Conservation (phyloP, 1,139 yeast species). For the Casaregolazyma suthepensis region DNA sequence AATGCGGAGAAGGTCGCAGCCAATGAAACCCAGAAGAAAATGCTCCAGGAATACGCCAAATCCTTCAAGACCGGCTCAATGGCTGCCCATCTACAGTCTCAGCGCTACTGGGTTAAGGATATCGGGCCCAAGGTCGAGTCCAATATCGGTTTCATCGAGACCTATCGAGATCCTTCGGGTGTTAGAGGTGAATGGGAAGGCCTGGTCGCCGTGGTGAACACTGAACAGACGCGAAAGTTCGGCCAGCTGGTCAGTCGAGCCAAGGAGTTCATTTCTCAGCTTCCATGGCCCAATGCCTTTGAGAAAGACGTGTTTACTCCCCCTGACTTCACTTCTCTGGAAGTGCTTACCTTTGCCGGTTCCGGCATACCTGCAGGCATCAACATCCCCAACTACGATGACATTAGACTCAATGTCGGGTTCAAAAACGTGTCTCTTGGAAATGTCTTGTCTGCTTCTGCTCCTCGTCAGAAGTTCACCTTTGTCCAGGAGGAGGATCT, state of each 20-base stretch:
- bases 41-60: slow-evolving; percentile 60
- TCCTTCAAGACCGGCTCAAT: slow-evolving; percentile 78
- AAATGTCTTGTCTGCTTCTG: slow-evolving; percentile 71
- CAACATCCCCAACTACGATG: slow-evolving; percentile 88
- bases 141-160: slow-evolving; percentile 84
- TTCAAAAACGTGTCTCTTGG: slow-evolving; percentile 88
- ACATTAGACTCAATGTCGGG: slow-evolving; percentile 73
- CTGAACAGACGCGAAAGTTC: slow-evolving; percentile 77
- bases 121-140: slow-evolving; percentile 78
- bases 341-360: slow-evolving; percentile 83
- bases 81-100: slow-evolving; percentile 80
- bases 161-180: slow-evolving; percentile 88
- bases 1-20: slow-evolving; percentile 61
- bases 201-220: slow-evolving; percentile 84
- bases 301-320: slow-evolving; percentile 86
- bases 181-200: slow-evolving; percentile 95
- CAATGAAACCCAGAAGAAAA: slow-evolving; percentile 60
- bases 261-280: slow-evolving; percentile 50
- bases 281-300: slow-evolving; percentile 71
- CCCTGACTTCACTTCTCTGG: slow-evolving; percentile 86
- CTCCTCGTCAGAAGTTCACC: slow-evolving; percentile 63
- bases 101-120: slow-evolving; percentile 83
- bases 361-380: slow-evolving; percentile 91
- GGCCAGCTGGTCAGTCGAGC: slow-evolving; percentile 64
- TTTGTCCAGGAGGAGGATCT: slow-evolving; percentile 52